Conservation (phyloP, 1,284 basidiomycete species). For the Coniophora puteana region DNA sequence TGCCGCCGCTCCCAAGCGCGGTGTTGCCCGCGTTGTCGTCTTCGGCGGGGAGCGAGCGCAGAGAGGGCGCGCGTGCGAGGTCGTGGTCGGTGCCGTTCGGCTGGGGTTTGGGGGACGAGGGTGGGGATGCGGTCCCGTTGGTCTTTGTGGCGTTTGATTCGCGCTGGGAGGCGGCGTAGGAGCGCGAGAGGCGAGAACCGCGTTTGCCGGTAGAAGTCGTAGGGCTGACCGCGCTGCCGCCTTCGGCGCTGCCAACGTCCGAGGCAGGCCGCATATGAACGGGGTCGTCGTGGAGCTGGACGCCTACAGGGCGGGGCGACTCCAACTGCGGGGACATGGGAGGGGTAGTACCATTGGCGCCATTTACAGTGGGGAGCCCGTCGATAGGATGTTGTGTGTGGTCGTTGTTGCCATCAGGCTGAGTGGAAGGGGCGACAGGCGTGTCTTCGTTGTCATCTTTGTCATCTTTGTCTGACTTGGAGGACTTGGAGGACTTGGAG, state of each 20-base stretch:
- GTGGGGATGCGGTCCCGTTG: not conserved
- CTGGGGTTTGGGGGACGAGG: not conserved
- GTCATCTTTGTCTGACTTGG: not conserved
- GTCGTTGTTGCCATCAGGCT: not conserved
- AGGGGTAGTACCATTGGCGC: not conserved
- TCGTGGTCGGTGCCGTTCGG: not conserved
- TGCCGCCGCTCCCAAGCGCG: no score
- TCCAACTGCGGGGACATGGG: no score
- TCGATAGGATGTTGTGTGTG: not conserved
- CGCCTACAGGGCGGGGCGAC: no score
- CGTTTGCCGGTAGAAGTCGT: conserved; percentile 6
- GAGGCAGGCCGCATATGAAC: no score
- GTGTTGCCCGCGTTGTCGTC: no score
- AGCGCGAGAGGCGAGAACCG: conserved; percentile 1
- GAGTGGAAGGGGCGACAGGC: not conserved
- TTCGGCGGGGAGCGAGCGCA: conserved; percentile 25
- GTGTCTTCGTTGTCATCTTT: not conserved
- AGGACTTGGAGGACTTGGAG: not conserved
- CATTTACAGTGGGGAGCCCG: not conserved
- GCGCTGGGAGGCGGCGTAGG: not conserved
- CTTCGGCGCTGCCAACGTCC: no score
- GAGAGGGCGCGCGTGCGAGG: conserved; percentile 11
- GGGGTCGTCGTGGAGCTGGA: no score
- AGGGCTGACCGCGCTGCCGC: no score
- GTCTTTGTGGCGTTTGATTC: conserved; percentile 4